phyloP scores from a whole-genome alignment of 2,329 filamentous ascomycete genomes.

The Dothistroma septosporum region DNA sequence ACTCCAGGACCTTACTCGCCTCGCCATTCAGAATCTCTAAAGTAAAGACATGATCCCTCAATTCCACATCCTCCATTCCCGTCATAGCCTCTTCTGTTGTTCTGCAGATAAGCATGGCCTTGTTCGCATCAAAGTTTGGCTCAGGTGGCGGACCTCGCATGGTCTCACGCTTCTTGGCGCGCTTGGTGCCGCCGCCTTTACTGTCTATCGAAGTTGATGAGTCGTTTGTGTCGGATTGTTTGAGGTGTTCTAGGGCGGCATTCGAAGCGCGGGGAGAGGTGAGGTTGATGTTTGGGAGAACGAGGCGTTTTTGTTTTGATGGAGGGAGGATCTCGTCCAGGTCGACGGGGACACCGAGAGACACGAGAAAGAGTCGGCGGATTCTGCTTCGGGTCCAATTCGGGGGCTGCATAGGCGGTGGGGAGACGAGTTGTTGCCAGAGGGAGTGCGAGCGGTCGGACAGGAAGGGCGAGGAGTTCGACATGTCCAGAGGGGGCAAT shows the following conservation, averaged over 20 bases:
- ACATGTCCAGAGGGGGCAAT: conserved; percentile 29
- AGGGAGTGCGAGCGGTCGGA: conserved; percentile 83
- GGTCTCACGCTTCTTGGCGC: conserved; percentile 36
- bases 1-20: conserved; percentile 74
- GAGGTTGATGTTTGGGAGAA: conserved; percentile 71
- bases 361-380: conserved; percentile 89
- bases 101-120: conserved; percentile 71
- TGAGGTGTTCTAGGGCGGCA: conserved; percentile 36
- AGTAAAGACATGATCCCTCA: conserved; percentile 65
- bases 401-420: conserved; percentile 87
- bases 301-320: conserved; percentile 95
- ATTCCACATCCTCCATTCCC: conserved; percentile 73
- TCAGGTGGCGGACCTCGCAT: conserved; percentile 60
- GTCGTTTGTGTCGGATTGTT: conserved; percentile 30
- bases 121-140: conserved; percentile 73
- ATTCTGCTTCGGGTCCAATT: conserved; percentile 98
- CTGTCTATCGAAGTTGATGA: conserved; percentile 32
- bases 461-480: conserved; percentile 61
- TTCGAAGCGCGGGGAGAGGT: conserved; percentile 36
- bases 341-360: conserved; percentile 90
- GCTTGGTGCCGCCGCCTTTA: conserved; percentile 27
- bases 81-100: conserved; percentile 79
- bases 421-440: conserved; percentile 94
- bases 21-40: conserved; percentile 66
- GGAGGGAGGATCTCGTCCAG: conserved; percentile 95